phyloP scores from a whole-genome alignment of 768 basidiomycete genomes.

The Tricholoma hemisulphureum region DNA sequence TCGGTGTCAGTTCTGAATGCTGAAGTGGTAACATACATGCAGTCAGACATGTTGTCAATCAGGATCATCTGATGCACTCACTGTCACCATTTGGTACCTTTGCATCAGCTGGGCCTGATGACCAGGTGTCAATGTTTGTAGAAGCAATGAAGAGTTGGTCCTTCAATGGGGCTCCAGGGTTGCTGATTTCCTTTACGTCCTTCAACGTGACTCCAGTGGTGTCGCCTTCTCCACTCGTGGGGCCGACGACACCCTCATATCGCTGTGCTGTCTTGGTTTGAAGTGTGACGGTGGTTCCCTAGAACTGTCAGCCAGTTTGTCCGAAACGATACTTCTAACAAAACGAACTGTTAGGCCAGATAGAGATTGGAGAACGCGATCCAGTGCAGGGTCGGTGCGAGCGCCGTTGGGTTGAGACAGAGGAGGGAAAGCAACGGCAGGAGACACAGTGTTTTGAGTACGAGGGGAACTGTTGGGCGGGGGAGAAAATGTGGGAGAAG shows the following conservation, averaged over 20 bases:
- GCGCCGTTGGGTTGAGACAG: constrained; percentile 49
- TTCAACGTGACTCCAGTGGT: constrained; percentile 70
- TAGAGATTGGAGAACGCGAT: constrained; percentile 62
- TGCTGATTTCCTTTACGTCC: constrained; percentile 72
- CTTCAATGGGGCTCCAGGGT: constrained; percentile 65
- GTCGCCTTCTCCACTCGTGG: constrained; percentile 64
- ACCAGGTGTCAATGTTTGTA: constrained; percentile 70
- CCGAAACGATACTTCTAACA: neutral
- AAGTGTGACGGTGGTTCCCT: constrained; percentile 80
- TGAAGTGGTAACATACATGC: constrained; percentile 25
- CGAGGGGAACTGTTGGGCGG: constrained; percentile 43
- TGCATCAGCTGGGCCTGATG: constrained; percentile 71
- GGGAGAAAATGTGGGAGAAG: constrained; percentile 72
- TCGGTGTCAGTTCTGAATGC: constrained; percentile 84
- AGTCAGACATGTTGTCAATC: neutral
- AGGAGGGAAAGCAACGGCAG: constrained; percentile 43
- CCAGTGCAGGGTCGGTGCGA: constrained; percentile 48
- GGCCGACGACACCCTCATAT: constrained; percentile 69
- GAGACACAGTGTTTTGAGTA: constrained; percentile 33
- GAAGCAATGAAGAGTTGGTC: constrained; percentile 69
- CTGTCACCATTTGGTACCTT: constrained; percentile 70
- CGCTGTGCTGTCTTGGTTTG: constrained; percentile 66
- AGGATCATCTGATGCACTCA: constrained; percentile 38
- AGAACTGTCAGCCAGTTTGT: constrained; percentile 2
- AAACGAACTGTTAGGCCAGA: constrained; percentile 68